Percentiles rank a stretch among this genome's conserved stretches.
Evolutionary conservation across 2,329 filamentous ascomycete genomes (phyloP).

Genomic region (Epichloe typhina): DNA sequence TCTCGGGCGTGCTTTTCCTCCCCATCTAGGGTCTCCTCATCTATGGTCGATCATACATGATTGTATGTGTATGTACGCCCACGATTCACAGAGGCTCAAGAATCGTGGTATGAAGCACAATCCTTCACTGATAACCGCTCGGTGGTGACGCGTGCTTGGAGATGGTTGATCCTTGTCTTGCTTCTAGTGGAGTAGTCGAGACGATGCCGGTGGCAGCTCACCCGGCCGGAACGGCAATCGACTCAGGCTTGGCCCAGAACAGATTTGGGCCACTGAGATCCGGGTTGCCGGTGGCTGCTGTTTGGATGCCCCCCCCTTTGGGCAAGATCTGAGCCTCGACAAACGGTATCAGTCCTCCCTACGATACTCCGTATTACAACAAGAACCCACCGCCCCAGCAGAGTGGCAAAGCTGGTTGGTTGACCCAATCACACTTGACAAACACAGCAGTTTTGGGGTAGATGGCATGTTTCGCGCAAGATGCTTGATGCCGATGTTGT

Average conservation of each 20-base stretch:
- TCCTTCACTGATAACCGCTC: background rate
- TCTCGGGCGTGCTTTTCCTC: background rate
- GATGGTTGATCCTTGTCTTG: background rate
- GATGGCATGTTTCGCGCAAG: background rate
- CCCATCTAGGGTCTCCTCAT: background rate
- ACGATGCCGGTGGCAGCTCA: background rate
- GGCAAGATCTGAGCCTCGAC: background rate
- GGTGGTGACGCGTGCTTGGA: background rate
- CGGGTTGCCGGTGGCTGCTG: background rate
- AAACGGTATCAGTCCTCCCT: background rate
- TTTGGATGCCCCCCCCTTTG: background rate
- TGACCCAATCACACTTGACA: no score
- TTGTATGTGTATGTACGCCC: background rate
- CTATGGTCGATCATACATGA: background rate
- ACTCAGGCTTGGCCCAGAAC: background rate
- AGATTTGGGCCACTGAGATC: background rate
- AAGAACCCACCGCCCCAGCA: no score
- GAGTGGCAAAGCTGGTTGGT: no score
- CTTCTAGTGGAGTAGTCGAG: background rate
- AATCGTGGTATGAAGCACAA: background rate
- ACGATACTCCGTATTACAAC: no score
- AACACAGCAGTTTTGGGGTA: background rate
- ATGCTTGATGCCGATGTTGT: background rate
- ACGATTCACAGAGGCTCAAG: background rate
- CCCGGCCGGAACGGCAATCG: background rate